phyloP scores from a whole-genome alignment of 2,329 filamentous ascomycete genomes.

The Ceratocystis cubensis region DNA sequence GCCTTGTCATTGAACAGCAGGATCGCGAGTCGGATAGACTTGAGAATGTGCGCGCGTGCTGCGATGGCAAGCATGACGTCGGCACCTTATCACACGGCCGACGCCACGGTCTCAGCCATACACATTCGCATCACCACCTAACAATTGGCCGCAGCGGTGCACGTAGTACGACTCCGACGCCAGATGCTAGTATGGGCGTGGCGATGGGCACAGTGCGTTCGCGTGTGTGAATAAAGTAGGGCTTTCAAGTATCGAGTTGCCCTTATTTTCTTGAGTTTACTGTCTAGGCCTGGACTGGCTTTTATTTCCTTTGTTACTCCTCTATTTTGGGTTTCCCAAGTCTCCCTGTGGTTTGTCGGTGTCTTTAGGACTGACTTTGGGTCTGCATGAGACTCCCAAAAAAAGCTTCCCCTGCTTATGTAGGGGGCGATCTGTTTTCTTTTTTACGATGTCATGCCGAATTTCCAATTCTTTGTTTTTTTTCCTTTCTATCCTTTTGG shows the following conservation, averaged over 20 bases:
- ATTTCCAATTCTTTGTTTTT: neutral
- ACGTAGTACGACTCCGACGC: conserved; percentile 10
- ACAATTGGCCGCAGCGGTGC: neutral
- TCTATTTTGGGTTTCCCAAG: neutral
- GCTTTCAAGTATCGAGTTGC: neutral
- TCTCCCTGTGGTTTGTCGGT: neutral
- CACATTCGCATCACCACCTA: conserved; percentile 12
- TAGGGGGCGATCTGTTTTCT: neutral
- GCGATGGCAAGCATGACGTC: conserved; percentile 85
- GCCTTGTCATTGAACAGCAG: conserved; percentile 65
- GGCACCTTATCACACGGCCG: conserved; percentile 34
- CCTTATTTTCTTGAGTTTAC: conserved; percentile 8
- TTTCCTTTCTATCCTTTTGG: neutral
- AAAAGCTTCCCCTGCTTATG: too few relatives aligned
- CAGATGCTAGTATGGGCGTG: neutral
- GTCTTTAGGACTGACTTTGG: too few relatives aligned
- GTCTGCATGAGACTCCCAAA: too few relatives aligned
- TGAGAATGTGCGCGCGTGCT: conserved; percentile 94
- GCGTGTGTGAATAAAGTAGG: neutral
- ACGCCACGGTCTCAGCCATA: conserved; percentile 8
- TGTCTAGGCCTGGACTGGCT: neutral
- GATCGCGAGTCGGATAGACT: conserved; percentile 65
- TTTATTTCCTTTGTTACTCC: neutral
- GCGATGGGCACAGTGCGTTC: conserved; percentile 10
- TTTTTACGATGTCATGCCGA: conserved; percentile 11